Percentiles rank a stretch among this genome's conserved stretches.
phyloP scores from a whole-genome alignment of 1,284 basidiomycete species.

The Microstroma glucosiphilum region DNA sequence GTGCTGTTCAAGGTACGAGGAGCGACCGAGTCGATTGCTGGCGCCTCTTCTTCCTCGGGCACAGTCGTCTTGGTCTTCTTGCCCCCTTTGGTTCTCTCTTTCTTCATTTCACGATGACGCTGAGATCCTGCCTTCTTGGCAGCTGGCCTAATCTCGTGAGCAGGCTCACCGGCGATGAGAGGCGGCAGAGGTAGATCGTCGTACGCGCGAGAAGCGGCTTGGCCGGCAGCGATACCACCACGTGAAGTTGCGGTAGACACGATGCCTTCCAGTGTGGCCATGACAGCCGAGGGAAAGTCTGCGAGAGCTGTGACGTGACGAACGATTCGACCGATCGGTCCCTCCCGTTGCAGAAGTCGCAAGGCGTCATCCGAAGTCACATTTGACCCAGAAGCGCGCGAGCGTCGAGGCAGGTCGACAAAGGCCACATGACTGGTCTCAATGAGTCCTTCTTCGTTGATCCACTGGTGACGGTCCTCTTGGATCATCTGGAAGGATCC shows the following conservation, averaged over 20 bases:
- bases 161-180: background rate
- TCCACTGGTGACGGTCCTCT: conserved; percentile 64
- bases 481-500: conserved; percentile 74
- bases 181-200: conserved; percentile 2
- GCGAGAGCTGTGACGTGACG: conserved; percentile 25
- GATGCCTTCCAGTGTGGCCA: background rate
- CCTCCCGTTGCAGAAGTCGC: conserved; percentile 53
- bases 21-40: conserved; percentile 2
- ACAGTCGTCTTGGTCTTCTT: background rate
- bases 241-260: background rate
- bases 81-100: background rate
- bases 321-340: conserved; percentile 54
- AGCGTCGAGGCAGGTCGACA: conserved; percentile 65
- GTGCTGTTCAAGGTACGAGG: conserved; percentile 4
- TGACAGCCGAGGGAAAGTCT: background rate
- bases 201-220: background rate
- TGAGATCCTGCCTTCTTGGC: background rate
- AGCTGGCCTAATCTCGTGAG: background rate
- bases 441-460: conserved; percentile 73
- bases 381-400: background rate
- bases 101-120: background rate
- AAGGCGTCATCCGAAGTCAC: conserved; percentile 2
- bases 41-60: conserved; percentile 1
- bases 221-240: background rate
- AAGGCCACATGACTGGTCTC: conserved; percentile 55